Conservation (phyloP, 495 filamentous ascomycete species). For the Neurospora intermedia region DNA sequence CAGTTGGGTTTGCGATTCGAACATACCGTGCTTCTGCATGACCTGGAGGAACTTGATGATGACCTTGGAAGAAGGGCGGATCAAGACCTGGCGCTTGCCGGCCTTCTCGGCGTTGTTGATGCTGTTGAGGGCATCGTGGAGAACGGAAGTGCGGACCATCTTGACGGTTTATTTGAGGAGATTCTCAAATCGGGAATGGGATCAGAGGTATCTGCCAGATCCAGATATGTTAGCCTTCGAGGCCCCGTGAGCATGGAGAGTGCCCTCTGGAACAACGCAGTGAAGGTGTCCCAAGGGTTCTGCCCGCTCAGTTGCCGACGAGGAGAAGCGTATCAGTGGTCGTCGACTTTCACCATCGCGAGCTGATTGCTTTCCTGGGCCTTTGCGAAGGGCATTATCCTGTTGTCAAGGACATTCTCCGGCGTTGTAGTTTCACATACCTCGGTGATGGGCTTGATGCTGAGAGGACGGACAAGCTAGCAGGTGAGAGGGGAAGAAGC, state of each 20-base stretch:
- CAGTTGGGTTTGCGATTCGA: slow-evolving; percentile 29
- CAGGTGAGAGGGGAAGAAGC: background rate
- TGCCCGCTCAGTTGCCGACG: slow-evolving; percentile 72
- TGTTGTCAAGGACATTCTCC: slow-evolving; percentile 23
- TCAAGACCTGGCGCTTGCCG: slow-evolving; percentile 95
- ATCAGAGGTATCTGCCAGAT: slow-evolving; percentile 66
- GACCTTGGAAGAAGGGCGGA: slow-evolving; percentile 95
- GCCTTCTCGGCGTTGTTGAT: slow-evolving; percentile 99
- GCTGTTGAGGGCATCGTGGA: slow-evolving; percentile 97
- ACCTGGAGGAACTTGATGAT: slow-evolving; percentile 97
- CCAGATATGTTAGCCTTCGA: slow-evolving; percentile 60
- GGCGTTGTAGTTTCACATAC: slow-evolving; percentile 2
- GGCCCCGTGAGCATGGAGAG: slow-evolving; percentile 79
- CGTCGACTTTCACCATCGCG: slow-evolving; percentile 3
- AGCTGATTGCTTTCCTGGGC: slow-evolving; percentile 41
- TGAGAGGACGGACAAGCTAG: background rate
- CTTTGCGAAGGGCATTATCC: slow-evolving; percentile 35
- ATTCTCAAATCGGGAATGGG: slow-evolving; percentile 67
- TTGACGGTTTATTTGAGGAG: slow-evolving; percentile 49
- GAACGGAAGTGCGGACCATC: slow-evolving; percentile 97
- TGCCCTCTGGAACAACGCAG: slow-evolving; percentile 53
- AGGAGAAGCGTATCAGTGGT: slow-evolving; percentile 60
- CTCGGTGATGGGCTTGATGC: background rate
- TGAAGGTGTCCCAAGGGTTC: slow-evolving; percentile 54
- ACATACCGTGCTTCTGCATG: slow-evolving; percentile 99